These are phyloP conservation scores for Ophiocordyceps camponoti-leonardi DNA, from an alignment of 2,329 filamentous ascomycete species.

Conservation along the genomic window DNA sequence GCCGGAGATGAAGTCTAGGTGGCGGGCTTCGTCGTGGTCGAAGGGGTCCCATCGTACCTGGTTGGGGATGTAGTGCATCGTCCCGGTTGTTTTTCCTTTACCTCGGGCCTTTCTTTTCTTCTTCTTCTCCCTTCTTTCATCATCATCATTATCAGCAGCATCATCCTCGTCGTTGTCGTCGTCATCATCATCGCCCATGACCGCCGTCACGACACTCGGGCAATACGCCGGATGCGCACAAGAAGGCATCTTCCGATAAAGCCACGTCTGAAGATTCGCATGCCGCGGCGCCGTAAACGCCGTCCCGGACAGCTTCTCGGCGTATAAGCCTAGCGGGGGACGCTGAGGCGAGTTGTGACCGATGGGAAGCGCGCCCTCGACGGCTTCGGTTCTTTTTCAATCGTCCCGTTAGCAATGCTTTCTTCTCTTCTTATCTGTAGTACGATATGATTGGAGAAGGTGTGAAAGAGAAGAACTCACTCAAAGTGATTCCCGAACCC, in stretches of 20 bases:
- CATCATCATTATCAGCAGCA: too few species aligned
- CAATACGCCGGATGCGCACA: conserved; percentile 41
- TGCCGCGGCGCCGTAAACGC: conserved; percentile 49
- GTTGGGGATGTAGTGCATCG: conserved; percentile 38
- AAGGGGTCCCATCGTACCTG: conserved; percentile 74
- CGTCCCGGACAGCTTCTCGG: conserved; percentile 61
- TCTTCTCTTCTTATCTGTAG: too few species aligned
- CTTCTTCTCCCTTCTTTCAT: too few species aligned
- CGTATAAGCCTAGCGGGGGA: conserved; percentile 60
- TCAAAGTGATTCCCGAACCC: conserved; percentile 66
- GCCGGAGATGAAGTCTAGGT: conserved; percentile 32
- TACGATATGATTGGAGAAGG: too few species aligned
- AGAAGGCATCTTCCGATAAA: conserved; percentile 52
- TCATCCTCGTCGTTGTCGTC: too few species aligned
- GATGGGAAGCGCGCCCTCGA: conserved; percentile 55
- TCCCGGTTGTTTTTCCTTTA: too few species aligned
- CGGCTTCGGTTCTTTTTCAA: conserved; percentile 49
- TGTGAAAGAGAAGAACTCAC: conserved; percentile 26
- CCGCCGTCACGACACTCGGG: conserved; percentile 15
- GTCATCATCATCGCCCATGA: conserved; percentile 4
- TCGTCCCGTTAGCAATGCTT: background rate
- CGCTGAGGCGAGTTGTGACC: conserved; percentile 73
- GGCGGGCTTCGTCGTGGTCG: conserved; percentile 42
- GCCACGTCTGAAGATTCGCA: conserved; percentile 55
- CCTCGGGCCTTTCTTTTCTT: too few species aligned